These are phyloP conservation scores for Salvia miltiorrhiza DNA, from an alignment of 257 asterid species.

Conservation along the genomic window DNA sequence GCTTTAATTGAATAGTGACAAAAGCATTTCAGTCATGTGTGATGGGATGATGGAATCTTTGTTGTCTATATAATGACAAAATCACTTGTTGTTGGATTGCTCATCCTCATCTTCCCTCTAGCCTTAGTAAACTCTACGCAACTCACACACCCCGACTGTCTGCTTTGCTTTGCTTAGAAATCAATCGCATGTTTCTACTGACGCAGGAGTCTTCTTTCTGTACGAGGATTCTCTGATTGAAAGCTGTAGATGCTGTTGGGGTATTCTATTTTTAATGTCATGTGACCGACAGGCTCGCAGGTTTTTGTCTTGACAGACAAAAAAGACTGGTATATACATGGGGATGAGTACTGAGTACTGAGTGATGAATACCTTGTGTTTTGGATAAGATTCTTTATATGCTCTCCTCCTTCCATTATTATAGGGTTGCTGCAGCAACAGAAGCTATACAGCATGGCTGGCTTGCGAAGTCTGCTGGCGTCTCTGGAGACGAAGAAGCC, in stretches of 20 bases:
- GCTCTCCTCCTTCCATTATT: too few species aligned
- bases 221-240: not conserved
- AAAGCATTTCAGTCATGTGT: not conserved
- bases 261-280: not conserved
- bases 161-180: too few species aligned
- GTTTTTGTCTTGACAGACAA: too few species aligned
- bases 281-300: not conserved
- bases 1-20: not conserved
- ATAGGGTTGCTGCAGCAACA: not conserved
- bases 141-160: not conserved
- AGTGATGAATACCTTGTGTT: too few species aligned
- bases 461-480: too few species aligned
- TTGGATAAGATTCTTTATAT: too few species aligned
- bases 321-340: too few species aligned
- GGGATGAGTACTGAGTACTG: too few species aligned
- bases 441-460: not conserved
- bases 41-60: not conserved
- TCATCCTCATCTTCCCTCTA: not conserved
- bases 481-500: conserved; percentile 1
- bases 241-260: not conserved
- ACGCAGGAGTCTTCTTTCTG: not conserved
- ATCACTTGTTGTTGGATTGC: not conserved
- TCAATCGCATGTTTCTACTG: not conserved
- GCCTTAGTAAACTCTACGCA: not conserved
- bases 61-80: not conserved